Base-by-base conservation (phyloP, 768 basidiomycete genomes). In the Tulasnella sp. region DNA sequence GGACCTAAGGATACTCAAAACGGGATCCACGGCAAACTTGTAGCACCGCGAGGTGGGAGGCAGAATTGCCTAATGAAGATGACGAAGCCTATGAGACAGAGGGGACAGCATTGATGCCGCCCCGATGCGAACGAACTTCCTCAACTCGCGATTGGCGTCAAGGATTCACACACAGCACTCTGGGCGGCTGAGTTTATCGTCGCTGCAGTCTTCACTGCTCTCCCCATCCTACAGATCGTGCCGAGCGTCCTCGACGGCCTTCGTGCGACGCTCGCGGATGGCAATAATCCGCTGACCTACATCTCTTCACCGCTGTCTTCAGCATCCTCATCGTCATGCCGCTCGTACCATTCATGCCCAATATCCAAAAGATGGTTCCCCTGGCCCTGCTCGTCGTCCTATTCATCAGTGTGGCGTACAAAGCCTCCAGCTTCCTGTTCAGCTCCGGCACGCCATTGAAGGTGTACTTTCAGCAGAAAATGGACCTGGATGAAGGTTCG, bases 401-500 rank as follows among this genome's bases (percentile, higher is more conserved):
- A 62, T 49, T 77, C 10, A 41, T 74, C 8, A 77, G 76, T 0
- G 51, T 53, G 31, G 53, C 70, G 11, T 81, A 75, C 64, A 67
- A 70, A 53, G 73, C 75, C 67, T 58, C 75, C 4, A 71, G 68
- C 5, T 81, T 81, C 70, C 87, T 87, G 0, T 89, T 90, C 72
- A 77, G 78, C 15, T 69, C 73, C 42, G 68, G 76, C 21, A 68
- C 77, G 3, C 86, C 85, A 0, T 70, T 88, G 65, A 87, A 86
- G 63, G 70, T 87, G 0, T 86, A 75, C 69, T 90, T 88, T 74
- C 75, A 75, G 50, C 87, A 89, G 66, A 73, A 66, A 1, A 71
- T 87, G 4, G 71, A 76, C 49, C 69, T 87, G 41, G 63, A 66
- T 29, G 60, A 60, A 10, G 68, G 69, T 19, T 44, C 21, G 15